Base-by-base conservation (phyloP, 2,329 filamentous ascomycete genomes). In the Talaromyces atroroseus region DNA sequence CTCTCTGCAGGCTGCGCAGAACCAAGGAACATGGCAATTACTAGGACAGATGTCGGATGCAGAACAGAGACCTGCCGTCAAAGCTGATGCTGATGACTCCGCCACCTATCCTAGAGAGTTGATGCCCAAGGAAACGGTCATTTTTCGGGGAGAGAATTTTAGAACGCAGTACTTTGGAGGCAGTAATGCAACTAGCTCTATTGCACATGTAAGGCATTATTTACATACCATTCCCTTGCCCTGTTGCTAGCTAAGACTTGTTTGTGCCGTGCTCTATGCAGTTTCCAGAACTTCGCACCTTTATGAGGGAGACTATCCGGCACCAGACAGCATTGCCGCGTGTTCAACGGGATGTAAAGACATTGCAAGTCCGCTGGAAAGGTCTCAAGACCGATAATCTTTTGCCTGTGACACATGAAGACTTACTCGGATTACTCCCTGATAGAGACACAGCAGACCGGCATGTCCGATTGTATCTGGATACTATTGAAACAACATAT, bases 101-200 rank as follows among this genome's bases (percentile, higher is more conserved):
- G 44, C 20, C 45, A 26, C 46, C 12, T 21, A 40, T 12, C 26
- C 51, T 21, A 38, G 11, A 32, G 47, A 47, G 14, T 55, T 54
- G 14, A 54, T 47, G 11, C 45, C 52, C 11, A 49, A 50, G 1
- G 57, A 62, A 14, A 54, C 55, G 10, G 58, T 61, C 7, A 63
- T 64, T 24, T 63, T 64, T n/a, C 59, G 63, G 8, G 63, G 63
- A 2, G 49, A 63, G 51, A 63, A 64, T 46, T 64, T 62, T 40
- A 60, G 51, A 47, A 64, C 63, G 1, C 62, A 62, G 38, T 64
- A 63, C 23, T 64, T 62, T 46, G 63, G 63, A n/a, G 59, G 62
- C 7, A 64, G 61, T 38, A 64, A 64, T 59, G 56, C 63, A 1
- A 60, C 60, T 23, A 61, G 59, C 49, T 29, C 61, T 18, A 63